Evolutionary conservation across 2,329 filamentous ascomycete species (phyloP).

Genomic region (Monosporascus sp.): DNA sequence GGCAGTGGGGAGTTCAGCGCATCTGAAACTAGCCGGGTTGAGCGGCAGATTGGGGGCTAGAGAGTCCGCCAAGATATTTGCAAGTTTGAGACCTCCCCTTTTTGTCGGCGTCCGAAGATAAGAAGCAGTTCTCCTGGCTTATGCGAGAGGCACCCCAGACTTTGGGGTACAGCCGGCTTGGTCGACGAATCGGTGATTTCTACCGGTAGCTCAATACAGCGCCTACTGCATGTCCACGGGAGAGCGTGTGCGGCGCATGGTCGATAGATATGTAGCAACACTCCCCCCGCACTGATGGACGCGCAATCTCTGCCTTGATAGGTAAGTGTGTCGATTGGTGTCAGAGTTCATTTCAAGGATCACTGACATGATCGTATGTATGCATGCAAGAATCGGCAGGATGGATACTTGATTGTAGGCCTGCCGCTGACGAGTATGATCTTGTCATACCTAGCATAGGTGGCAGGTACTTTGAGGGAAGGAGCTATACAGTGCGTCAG

Average conservation of each 20-base stretch:
- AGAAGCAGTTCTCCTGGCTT: not conserved
- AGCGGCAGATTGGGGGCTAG: not conserved
- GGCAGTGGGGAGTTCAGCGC: not conserved
- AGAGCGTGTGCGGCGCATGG: too few relatives aligned
- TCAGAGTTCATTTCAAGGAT: not conserved
- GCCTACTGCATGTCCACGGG: too few relatives aligned
- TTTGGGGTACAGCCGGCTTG: not conserved
- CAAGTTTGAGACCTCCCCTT: not conserved
- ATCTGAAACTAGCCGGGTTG: not conserved
- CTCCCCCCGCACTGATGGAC: not conserved
- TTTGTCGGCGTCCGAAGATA: not conserved
- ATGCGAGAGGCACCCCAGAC: not conserved
- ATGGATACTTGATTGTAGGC: too few relatives aligned
- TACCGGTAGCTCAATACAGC: too few relatives aligned
- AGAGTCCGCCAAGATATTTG: not conserved
- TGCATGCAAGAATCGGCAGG: too few relatives aligned
- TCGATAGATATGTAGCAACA: too few relatives aligned
- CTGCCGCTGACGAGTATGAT: too few relatives aligned
- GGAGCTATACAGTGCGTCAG: too few relatives aligned
- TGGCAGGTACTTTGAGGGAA: too few relatives aligned
- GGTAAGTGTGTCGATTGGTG: too few relatives aligned
- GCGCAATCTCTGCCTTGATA: not conserved
- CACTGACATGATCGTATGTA: not conserved
- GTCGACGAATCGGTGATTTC: too few relatives aligned
- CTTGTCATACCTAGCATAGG: too few relatives aligned